These are phyloP conservation scores for Aureobasidium namibiae DNA, from an alignment of 2,329 filamentous ascomycete species.

Conservation along the genomic window DNA sequence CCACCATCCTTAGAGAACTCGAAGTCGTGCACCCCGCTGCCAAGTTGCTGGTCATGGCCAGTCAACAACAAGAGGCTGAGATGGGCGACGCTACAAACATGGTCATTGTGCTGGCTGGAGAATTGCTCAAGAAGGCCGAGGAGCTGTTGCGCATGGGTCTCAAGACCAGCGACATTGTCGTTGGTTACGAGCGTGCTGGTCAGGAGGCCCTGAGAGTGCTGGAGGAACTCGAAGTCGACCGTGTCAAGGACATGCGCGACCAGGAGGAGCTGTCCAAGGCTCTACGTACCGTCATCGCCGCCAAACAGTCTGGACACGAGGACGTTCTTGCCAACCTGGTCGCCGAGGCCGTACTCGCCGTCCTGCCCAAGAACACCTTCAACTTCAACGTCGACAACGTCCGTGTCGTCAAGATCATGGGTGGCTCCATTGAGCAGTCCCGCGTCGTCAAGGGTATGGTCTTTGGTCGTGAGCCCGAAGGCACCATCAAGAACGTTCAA, in stretches of 20 bases:
- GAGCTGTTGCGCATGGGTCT: constrained; percentile 92
- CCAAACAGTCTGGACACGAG: constrained; percentile 93
- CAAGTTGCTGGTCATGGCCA: constrained; percentile 96
- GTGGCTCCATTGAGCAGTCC: constrained; percentile 88
- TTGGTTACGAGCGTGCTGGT: constrained; percentile 92
- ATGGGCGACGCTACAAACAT: constrained; percentile 98
- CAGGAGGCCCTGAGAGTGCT: constrained; percentile 76
- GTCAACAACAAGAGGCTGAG: constrained; percentile 96
- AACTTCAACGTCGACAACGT: constrained; percentile 99
- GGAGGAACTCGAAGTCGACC: constrained; percentile 84
- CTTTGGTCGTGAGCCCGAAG: constrained; percentile 91
- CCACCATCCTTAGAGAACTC: constrained; percentile 92
- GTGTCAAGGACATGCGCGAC: constrained; percentile 74
- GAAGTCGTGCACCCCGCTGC: constrained; percentile 97
- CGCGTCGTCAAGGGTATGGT: constrained; percentile 97
- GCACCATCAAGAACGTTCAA: constrained; percentile 74
- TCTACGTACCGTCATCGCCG: constrained; percentile 86
- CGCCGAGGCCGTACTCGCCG: constrained; percentile 72
- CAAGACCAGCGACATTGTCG: constrained; percentile 95
- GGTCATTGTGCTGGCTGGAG: constrained; percentile 90
- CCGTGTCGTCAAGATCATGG: constrained; percentile 99
- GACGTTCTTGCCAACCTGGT: constrained; percentile 80
- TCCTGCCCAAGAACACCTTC: constrained; percentile 87
- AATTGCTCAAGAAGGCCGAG: constrained; percentile 94
- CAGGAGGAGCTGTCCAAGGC: constrained; percentile 86